Percentiles rank a stretch among this genome's conserved stretches.
Evolutionary conservation across 495 filamentous ascomycete species (phyloP).

Genomic region (Astrothelium macrocarpum): DNA sequence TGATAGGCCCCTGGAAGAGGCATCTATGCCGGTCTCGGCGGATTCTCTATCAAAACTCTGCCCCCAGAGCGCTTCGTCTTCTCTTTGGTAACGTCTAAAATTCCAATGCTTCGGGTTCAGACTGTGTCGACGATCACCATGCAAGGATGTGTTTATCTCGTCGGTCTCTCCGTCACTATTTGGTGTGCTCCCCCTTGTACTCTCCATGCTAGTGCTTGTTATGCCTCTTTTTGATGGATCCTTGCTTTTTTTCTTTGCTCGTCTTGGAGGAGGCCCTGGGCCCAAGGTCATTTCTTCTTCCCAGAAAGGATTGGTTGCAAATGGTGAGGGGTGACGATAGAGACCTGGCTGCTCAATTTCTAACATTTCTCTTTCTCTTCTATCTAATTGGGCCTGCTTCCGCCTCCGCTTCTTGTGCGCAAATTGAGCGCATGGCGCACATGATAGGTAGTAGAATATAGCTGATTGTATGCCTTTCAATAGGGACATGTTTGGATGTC

Average conservation of each 20-base stretch:
- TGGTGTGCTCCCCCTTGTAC: slow-evolving; percentile 18
- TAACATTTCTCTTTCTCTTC: slow-evolving; percentile 48
- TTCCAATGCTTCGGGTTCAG: slow-evolving; percentile 45
- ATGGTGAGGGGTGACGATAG: slow-evolving; percentile 72
- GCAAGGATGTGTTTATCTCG: slow-evolving; percentile 13
- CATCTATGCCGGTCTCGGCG: slow-evolving; percentile 20
- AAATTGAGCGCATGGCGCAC: slow-evolving; percentile 65
- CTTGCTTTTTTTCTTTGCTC: slow-evolving; percentile 39
- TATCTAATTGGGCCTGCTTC: slow-evolving; percentile 52
- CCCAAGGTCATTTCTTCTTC: slow-evolving; percentile 71
- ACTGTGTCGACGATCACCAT: slow-evolving; percentile 6
- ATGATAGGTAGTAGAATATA: slow-evolving; percentile 77
- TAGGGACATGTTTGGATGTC: slow-evolving; percentile 1
- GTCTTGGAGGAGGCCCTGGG: slow-evolving; percentile 54
- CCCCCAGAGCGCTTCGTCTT: slow-evolving; percentile 80
- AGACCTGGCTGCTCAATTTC: slow-evolving; percentile 58
- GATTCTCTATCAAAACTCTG: slow-evolving; percentile 25
- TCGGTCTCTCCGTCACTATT: slow-evolving; percentile 20
- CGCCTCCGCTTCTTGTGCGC: slow-evolving; percentile 53
- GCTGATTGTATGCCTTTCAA: slow-evolving; percentile 54
- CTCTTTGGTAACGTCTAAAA: slow-evolving; percentile 64
- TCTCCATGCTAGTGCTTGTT: slow-evolving; percentile 29
- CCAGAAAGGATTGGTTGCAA: slow-evolving; percentile 80
- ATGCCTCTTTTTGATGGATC: slow-evolving; percentile 45
- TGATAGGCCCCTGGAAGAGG: background rate